These are phyloP conservation scores for Podila clonocystis DNA, from an alignment of 192 early-diverging fungal genomes.

Conservation along the genomic window DNA sequence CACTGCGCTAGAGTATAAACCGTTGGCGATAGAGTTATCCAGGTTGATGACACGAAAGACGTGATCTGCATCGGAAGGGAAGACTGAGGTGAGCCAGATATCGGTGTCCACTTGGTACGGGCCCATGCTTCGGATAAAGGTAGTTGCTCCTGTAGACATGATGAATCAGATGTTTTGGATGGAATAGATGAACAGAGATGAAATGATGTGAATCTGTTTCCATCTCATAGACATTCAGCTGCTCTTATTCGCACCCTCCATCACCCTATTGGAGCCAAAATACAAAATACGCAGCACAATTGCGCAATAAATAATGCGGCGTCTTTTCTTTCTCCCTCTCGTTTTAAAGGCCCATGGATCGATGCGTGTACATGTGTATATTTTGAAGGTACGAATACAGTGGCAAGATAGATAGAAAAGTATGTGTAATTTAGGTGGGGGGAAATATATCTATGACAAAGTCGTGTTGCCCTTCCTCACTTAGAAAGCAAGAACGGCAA, in stretches of 20 bases:
- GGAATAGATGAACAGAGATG: not conserved
- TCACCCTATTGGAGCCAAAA: too few relatives aligned
- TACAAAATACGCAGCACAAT: too few relatives aligned
- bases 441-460: not conserved
- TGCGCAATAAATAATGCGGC: too few relatives aligned
- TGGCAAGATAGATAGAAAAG: not conserved
- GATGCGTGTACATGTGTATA: too few relatives aligned
- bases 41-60: slow-evolving; percentile 30
- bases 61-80: slow-evolving; percentile 11
- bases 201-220: not conserved
- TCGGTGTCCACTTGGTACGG: slow-evolving; percentile 11
- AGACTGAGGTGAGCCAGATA: slow-evolving; percentile 23
- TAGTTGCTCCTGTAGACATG: not conserved
- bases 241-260: too few relatives aligned
- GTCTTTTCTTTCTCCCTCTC: too few relatives aligned
- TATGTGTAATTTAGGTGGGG: not conserved
- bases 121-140: slow-evolving; percentile 8
- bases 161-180: too few relatives aligned
- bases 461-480: not conserved
- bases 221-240: too few relatives aligned
- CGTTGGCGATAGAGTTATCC: slow-evolving; percentile 14
- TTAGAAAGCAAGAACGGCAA: slow-evolving; percentile 9
- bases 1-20: slow-evolving; percentile 23
- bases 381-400: not conserved
- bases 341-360: too few relatives aligned